A percentile compares a stretch with the other conserved stretches of the same genome.
These are phyloP conservation scores for Calonectria multiphialidica DNA, from an alignment of 2,329 filamentous ascomycete genomes.

Conservation along the genomic window DNA sequence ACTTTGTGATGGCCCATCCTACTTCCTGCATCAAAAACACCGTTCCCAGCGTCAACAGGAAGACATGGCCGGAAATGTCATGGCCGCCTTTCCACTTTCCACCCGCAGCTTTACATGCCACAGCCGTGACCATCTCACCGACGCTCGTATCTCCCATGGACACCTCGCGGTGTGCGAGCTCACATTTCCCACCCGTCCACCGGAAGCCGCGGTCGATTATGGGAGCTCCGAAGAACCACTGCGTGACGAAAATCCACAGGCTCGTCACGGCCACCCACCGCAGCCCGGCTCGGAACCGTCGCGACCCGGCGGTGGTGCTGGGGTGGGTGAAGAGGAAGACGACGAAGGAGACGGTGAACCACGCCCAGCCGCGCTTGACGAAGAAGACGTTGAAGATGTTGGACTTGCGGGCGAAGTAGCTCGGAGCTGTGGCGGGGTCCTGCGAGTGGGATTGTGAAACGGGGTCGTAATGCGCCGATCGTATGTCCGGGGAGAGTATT, in stretches of 20 bases:
- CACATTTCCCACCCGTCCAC: conserved; percentile 89
- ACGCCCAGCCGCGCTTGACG: conserved; percentile 95
- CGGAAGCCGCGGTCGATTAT: conserved; percentile 91
- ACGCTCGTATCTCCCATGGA: conserved; percentile 60
- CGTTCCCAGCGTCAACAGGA: conserved; percentile 88
- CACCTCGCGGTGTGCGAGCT: conserved; percentile 64
- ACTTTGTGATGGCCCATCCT: conserved; percentile 66
- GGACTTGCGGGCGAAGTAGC: conserved; percentile 93
- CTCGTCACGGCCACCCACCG: conserved; percentile 80
- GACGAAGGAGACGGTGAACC: conserved; percentile 83
- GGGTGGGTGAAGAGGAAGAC: conserved; percentile 79
- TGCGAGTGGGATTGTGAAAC: conserved; percentile 73
- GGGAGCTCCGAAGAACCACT: conserved; percentile 95
- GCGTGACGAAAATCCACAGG: conserved; percentile 89
- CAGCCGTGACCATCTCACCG: conserved; percentile 73
- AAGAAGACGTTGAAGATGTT: conserved; percentile 95
- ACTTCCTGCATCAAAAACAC: conserved; percentile 87
- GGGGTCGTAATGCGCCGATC: conserved; percentile 72
- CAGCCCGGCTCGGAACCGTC: conserved; percentile 67
- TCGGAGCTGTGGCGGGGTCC: conserved; percentile 69
- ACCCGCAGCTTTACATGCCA: conserved; percentile 85
- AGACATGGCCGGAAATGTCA: conserved; percentile 96
- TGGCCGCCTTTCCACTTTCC: conserved; percentile 93
- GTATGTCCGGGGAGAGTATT: conserved; percentile 78
- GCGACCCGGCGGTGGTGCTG: conserved; percentile 51